phyloP scores from a whole-genome alignment of 2,329 filamentous ascomycete species.

The Alternaria panax region DNA sequence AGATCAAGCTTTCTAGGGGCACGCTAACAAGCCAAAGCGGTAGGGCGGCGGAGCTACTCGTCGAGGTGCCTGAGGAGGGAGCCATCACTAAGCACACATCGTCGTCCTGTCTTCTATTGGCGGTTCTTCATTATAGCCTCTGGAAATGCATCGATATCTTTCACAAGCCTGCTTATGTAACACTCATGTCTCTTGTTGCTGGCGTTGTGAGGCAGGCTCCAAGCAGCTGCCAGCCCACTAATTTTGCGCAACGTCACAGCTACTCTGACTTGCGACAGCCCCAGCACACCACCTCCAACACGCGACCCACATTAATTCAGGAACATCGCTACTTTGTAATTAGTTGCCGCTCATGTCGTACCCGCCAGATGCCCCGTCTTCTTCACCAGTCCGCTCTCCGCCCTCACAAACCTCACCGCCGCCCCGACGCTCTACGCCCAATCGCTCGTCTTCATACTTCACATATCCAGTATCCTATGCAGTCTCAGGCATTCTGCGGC shows the following conservation, averaged over 20 bases:
- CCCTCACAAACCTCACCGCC: conserved; percentile 16
- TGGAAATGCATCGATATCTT: neutral
- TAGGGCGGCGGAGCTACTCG: conserved; percentile 11
- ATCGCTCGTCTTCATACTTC: conserved; percentile 54
- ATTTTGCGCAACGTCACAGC: conserved; percentile 38
- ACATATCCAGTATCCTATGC: conserved; percentile 60
- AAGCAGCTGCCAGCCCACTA: conserved; percentile 35
- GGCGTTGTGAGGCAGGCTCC: conserved; percentile 12
- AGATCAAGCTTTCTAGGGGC: conserved; percentile 40
- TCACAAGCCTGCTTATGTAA: conserved; percentile 14
- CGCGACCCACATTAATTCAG: conserved; percentile 36
- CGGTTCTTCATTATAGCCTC: neutral
- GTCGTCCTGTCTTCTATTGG: conserved; percentile 1
- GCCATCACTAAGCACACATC: conserved; percentile 19
- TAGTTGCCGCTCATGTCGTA: conserved; percentile 37
- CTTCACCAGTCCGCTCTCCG: conserved; percentile 21
- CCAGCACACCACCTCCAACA: conserved; percentile 28
- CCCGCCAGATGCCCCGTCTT: conserved; percentile 27
- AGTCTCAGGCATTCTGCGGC: conserved; percentile 56
- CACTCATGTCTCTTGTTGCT: conserved; percentile 4
- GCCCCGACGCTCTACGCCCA: conserved; percentile 18
- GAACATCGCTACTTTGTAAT: conserved; percentile 12
- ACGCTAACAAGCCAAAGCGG: conserved; percentile 31
- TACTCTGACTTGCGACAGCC: conserved; percentile 23
- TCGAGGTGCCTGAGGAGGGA: conserved; percentile 20